A percentile compares a stretch with the other conserved stretches of the same genome.
Conservation (phyloP, 1,284 basidiomycete species). For the Cystobasidium sp. region DNA sequence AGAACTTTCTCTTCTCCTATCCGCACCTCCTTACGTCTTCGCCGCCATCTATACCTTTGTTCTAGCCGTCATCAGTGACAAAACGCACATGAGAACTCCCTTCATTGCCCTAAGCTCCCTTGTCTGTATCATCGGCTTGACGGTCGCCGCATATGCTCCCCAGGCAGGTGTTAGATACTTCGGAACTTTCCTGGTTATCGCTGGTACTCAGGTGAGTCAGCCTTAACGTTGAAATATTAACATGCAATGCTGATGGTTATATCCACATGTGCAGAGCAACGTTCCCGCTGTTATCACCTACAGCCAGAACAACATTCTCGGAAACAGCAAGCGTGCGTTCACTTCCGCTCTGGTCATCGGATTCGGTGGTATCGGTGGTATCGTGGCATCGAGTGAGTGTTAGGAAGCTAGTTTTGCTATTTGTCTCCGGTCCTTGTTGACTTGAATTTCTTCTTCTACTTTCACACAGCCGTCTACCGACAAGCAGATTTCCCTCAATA, state of each 20-base stretch:
- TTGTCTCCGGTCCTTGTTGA: not conserved
- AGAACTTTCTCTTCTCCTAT: slow-evolving; percentile 55
- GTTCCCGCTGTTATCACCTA: slow-evolving; percentile 55
- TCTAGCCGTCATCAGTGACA: slow-evolving; percentile 57
- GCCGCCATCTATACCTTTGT: slow-evolving; percentile 55
- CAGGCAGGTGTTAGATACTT: slow-evolving; percentile 56
- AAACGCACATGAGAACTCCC: slow-evolving; percentile 55
- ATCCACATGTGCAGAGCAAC: slow-evolving; percentile 48
- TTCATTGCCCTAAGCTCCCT: slow-evolving; percentile 56
- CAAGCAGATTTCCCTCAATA: slow-evolving; percentile 51
- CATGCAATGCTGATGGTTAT: slow-evolving; percentile 3
- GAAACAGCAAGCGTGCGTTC: slow-evolving; percentile 56
- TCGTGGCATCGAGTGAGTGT: slow-evolving; percentile 55
- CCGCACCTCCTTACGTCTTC: slow-evolving; percentile 58
- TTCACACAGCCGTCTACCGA: slow-evolving; percentile 49
- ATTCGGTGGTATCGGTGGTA: slow-evolving; percentile 67
- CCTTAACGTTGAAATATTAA: no score
- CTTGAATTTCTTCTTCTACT: not conserved
- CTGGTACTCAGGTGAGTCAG: slow-evolving; percentile 51
- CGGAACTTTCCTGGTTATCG: slow-evolving; percentile 59
- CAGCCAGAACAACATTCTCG: slow-evolving; percentile 58
- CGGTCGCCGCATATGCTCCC: slow-evolving; percentile 55
- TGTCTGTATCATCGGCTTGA: slow-evolving; percentile 56
- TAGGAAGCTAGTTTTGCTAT: no score
- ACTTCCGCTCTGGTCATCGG: slow-evolving; percentile 67